phyloP scores from a whole-genome alignment of 2,329 filamentous ascomycete genomes.

The Penicillium janthinellum region DNA sequence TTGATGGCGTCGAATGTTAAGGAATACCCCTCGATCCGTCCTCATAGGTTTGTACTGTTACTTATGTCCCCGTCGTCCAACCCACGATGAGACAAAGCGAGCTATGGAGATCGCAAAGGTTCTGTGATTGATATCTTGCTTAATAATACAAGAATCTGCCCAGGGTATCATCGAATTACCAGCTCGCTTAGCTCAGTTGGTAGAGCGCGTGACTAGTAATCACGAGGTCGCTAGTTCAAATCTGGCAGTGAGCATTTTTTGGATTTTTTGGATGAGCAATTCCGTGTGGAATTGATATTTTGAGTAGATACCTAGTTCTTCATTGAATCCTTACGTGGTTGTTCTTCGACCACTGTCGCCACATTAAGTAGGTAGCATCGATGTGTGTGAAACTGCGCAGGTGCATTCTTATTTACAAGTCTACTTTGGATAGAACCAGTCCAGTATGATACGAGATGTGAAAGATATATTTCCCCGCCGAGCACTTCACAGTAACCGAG shows the following conservation, averaged over 20 bases:
- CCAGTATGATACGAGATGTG: neutral
- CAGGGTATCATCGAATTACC: neutral
- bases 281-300: neutral
- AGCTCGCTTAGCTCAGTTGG: conserved; percentile 8
- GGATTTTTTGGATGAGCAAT: neutral
- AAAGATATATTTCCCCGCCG: neutral
- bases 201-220: conserved; percentile 8
- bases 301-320: too few relatives aligned
- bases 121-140: neutral
- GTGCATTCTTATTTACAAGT: neutral
- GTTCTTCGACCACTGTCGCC: too few relatives aligned
- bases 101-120: neutral
- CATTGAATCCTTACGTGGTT: too few relatives aligned
- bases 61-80: too few relatives aligned
- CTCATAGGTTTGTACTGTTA: too few relatives aligned
- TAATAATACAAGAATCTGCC: neutral
- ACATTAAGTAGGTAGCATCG: neutral
- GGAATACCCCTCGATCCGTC: too few relatives aligned
- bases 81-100: too few relatives aligned
- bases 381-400: neutral
- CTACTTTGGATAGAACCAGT: neutral
- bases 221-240: conserved; percentile 8
- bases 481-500: neutral
- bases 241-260: conserved; percentile 6
- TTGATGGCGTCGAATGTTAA: too few relatives aligned